Conservation (phyloP, 441 rosid species). For the Iberis amara region DNA sequence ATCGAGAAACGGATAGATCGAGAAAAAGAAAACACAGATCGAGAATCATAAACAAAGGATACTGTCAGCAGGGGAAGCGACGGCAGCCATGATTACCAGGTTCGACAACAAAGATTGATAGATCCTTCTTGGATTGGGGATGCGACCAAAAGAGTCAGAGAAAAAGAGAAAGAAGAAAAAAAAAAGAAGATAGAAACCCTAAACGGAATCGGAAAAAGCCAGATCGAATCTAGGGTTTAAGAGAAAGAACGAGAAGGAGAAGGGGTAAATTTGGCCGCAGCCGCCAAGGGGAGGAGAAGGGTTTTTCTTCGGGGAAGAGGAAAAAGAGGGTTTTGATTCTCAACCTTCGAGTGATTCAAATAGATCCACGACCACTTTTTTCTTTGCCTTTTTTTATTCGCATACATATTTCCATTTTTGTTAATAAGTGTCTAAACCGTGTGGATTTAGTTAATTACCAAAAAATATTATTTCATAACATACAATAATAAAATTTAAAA, state of each 20-base stretch:
- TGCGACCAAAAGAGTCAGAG: slow-evolving; percentile 21
- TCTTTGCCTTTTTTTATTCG: slow-evolving; percentile 2
- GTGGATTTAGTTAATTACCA: not conserved
- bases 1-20: not conserved
- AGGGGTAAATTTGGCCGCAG: slow-evolving; percentile 30
- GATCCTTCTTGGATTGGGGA: slow-evolving; percentile 29
- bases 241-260: slow-evolving; percentile 12
- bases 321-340: slow-evolving; percentile 40
- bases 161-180: not conserved
- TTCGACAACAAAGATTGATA: slow-evolving; percentile 15
- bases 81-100: slow-evolving; percentile 46
- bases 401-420: slow-evolving; percentile 24
- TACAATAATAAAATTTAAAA: no score
- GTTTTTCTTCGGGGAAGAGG: slow-evolving; percentile 37
- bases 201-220: slow-evolving; percentile 20
- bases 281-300: slow-evolving; percentile 42
- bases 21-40: slow-evolving; percentile 13
- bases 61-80: slow-evolving; percentile 55
- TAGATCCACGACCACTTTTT: slow-evolving; percentile 39
- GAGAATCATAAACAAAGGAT: slow-evolving; percentile 38
- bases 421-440: not conserved
- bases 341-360: slow-evolving; percentile 44
- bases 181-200: slow-evolving; percentile 30
- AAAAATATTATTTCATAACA: not conserved
- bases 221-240: slow-evolving; percentile 31